phyloP scores from a whole-genome alignment of 805 yeast species.

The Sugiyamaella americana region DNA sequence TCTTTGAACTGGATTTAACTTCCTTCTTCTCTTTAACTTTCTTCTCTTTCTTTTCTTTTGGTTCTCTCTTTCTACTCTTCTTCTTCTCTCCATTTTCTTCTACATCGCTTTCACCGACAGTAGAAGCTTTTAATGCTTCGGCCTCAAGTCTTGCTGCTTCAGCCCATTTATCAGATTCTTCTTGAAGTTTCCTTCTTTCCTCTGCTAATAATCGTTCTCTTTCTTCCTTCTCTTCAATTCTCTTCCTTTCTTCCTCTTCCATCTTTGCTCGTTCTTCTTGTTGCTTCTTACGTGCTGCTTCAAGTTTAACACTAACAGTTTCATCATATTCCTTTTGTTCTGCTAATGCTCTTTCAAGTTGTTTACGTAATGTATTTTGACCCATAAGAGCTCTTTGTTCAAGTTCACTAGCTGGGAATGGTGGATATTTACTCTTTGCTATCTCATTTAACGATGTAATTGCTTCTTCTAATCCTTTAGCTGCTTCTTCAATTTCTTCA shows the following conservation, averaged over 20 bases:
- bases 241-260: slow-evolving; percentile 32
- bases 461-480: slow-evolving; percentile 55
- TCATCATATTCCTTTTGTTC: slow-evolving; percentile 68
- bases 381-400: slow-evolving; percentile 86
- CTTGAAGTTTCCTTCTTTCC: slow-evolving; percentile 28
- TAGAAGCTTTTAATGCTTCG: slow-evolving; percentile 21
- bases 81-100: slow-evolving; percentile 13
- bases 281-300: slow-evolving; percentile 62
- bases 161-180: slow-evolving; percentile 36
- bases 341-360: slow-evolving; percentile 60
- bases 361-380: slow-evolving; percentile 61
- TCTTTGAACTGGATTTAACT: slow-evolving; percentile 17
- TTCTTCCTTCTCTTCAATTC: slow-evolving; percentile 26
- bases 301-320: slow-evolving; percentile 53
- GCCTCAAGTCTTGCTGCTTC: slow-evolving; percentile 37
- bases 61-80: slow-evolving; percentile 13
- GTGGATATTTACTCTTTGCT: slow-evolving; percentile 57
- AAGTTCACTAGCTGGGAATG: slow-evolving; percentile 73
- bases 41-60: slow-evolving; percentile 6
- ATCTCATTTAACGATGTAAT: slow-evolving; percentile 52
- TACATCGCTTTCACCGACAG: slow-evolving; percentile 11
- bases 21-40: slow-evolving; percentile 28
- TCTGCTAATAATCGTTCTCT: slow-evolving; percentile 26
- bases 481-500: slow-evolving; percentile 53
- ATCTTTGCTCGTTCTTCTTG: slow-evolving; percentile 47